Conservation (phyloP, 176 grass and related monocot genomes). For the Zea mays region DNA sequence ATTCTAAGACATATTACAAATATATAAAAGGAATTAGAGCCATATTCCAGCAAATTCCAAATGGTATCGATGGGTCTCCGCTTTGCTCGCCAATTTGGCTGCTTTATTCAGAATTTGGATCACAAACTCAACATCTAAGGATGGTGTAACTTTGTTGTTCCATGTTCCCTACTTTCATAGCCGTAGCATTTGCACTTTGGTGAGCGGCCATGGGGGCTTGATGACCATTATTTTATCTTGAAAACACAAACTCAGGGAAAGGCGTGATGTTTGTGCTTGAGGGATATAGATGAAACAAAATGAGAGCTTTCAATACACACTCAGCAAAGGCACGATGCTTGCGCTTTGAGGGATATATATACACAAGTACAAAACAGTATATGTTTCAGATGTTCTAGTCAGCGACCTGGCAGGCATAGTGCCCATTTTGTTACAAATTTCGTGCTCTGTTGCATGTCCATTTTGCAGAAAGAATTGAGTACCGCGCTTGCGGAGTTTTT, state of each 20-base stretch:
- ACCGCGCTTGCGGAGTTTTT: neutral
- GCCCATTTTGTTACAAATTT: neutral
- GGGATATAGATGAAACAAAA: neutral
- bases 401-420: neutral
- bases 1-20: too few relatives aligned
- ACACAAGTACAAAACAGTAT: neutral
- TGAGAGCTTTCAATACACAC: too few relatives aligned
- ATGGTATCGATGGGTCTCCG: too few relatives aligned
- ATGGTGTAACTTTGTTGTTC: neutral
- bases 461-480: neutral
- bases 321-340: too few relatives aligned
- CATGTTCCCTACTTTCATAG: neutral
- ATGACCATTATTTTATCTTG: neutral
- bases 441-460: neutral
- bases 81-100: too few relatives aligned
- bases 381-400: neutral
- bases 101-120: too few relatives aligned
- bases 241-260: neutral
- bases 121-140: too few relatives aligned
- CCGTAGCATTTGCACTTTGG: neutral
- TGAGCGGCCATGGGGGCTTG: neutral
- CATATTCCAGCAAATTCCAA: too few relatives aligned
- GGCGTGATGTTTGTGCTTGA: neutral
- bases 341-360: neutral
- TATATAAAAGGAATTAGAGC: too few relatives aligned